phyloP scores from a whole-genome alignment of 106 monocot genomes.

The Dendrobium officinale region DNA sequence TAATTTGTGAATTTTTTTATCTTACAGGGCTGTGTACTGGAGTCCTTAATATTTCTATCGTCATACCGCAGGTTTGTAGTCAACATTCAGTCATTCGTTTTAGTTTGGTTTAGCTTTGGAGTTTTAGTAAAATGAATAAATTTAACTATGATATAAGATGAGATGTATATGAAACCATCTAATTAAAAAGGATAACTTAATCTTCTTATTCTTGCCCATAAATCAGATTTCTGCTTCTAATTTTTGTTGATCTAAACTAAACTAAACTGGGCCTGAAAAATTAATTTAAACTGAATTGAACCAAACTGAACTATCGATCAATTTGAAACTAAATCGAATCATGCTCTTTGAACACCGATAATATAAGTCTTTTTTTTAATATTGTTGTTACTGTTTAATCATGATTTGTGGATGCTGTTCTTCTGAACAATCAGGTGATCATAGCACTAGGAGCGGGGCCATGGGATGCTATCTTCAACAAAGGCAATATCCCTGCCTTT shows the following conservation, averaged over 20 bases:
- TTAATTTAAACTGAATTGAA: no score
- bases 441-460: slow-evolving; percentile 83
- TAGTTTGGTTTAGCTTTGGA: neutral
- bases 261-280: no score
- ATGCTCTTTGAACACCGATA: no score
- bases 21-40: slow-evolving; percentile 79
- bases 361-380: neutral
- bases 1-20: neutral
- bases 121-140: no score
- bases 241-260: no score
- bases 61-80: slow-evolving; percentile 70
- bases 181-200: no score
- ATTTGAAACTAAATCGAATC: neutral
- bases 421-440: slow-evolving; percentile 42
- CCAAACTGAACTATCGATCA: no score
- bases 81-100: neutral
- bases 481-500: slow-evolving; percentile 78
- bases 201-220: no score
- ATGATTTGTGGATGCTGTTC: neutral
- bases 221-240: no score
- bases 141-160: no score
- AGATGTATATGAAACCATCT: no score
- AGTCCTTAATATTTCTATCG: slow-evolving; percentile 87
- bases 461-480: slow-evolving; percentile 74
- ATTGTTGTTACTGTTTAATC: neutral